Evolutionary conservation across 2,329 filamentous ascomycete species (phyloP), one percentile per base, ranked within the genome.

Genomic region (Ampelomyces quisqualis): DNA sequence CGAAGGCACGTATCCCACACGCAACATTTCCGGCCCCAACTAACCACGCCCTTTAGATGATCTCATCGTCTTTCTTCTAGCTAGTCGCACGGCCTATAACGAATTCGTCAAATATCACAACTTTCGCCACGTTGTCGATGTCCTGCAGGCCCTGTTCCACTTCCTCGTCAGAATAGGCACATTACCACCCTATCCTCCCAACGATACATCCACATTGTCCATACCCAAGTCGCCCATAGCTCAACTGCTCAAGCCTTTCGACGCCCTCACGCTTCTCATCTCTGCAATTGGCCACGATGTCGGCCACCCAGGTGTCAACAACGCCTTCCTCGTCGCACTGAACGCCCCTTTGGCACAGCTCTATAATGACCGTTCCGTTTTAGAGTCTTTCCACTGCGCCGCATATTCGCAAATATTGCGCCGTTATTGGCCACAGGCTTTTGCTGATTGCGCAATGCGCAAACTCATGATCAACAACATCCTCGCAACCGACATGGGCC

Each of bases 261-360:
- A 97, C 67, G 88, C 87, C 4, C 76, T 98, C 38, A 91, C 90
- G 0, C 78, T 98, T 2, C 77, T 98, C 31, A 85, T 97, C 51
- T 91, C 91, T 7, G 93, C 93, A n/a, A 94, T 98, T 60, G 93
- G 93, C 28, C 93, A 98, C 57, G 93, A 98, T 65, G 93, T 97
- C 26, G 93, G 93, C 15, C 93, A 98, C 64, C 93, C 93, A 0
- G 93, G 93, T 40, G 93, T 98, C 60, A 98, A 97, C 73, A 98
- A 98, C 65, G 90, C 91, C 20, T 98, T 98, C 64, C 76, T 98
- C 4, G 84, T 95, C 13, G 90, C 88, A 21, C 79, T 96, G 21
- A 95, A 96, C 64, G 88, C 93, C 13, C 91, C 93, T 1, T 75
- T 98, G 19, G 93, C 93, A 9, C 90, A 96, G 67, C 76, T 97